Base-by-base conservation (phyloP, 441 rosid species). In the Eruca vesicaria region DNA sequence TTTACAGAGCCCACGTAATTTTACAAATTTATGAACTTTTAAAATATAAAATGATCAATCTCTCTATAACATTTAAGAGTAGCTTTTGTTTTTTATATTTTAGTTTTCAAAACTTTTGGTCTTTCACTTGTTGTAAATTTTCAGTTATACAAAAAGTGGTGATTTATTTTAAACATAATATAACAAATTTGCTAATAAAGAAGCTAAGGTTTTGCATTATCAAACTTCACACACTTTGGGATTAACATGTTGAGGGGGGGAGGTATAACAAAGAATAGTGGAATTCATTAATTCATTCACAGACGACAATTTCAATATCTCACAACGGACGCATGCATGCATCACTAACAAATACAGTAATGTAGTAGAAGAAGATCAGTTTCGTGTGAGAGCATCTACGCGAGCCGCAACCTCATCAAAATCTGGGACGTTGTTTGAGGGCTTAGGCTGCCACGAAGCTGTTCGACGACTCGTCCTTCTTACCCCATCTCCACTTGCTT, bases 381-480 rank as follows among this genome's bases (percentile, higher is more conserved):
- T 9, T 48, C 80, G 58, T 9, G 76, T 52, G 53, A 83, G 82
- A 29, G 85, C 80, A 23, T 81, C 84, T 19, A 88, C 63, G 68
- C 77, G 79, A 59, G 83, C 84, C 3, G 83, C 85, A 71, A 88
- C 80, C 61, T 83, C 85, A 43, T 84, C 88, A 52, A 81, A 86
- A 64, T 88, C 86, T 0, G 84, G 88, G 61, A 83, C 63, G n/a
- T 43, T 55, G 68, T 43, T 55, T 64, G 28, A 63, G n/a, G 48
- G 35, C 19, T 58, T 76, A 9, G 72, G 80, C 82, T 77, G 80
- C 75, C 81, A 20, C 7, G 86, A 84, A 16, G 66, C 43, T 15
- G 86, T 69, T 75, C 68, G 62, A 23, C 82, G 85, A 66, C 71
- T 28, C 66, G 66, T 82, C 79, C 76, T 75, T 58, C 63, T 68